Percentiles rank a stretch among this genome's conserved stretches.
Evolutionary conservation across 106 monocot species (phyloP).

Genomic region (Acorus gramineus): DNA sequence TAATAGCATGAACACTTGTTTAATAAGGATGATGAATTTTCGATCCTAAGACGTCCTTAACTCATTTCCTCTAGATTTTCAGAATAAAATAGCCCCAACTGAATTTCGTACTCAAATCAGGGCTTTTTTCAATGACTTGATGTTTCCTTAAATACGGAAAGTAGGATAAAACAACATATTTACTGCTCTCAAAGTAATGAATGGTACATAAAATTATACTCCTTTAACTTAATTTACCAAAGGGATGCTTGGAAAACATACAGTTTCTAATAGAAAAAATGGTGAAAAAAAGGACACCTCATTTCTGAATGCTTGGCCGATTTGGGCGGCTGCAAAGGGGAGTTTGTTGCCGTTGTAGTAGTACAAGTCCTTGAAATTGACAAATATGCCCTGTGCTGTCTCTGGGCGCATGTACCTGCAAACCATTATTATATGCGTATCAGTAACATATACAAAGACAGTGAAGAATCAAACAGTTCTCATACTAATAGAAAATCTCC

Average conservation of each 20-base stretch:
- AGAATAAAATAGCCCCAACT: too few species aligned
- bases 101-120: too few species aligned
- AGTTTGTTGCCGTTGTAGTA: slow-evolving; percentile 93
- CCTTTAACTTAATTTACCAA: background rate
- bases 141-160: too few species aligned
- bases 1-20: too few species aligned
- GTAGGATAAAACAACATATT: too few species aligned
- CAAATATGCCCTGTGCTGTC: slow-evolving; percentile 95
- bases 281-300: slow-evolving; percentile 33
- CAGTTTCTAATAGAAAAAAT: background rate
- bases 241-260: background rate
- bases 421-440: background rate
- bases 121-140: too few species aligned
- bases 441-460: background rate
- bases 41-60: too few species aligned
- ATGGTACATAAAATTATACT: background rate
- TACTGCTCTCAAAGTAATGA: too few species aligned
- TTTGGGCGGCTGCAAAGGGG: slow-evolving; percentile 94
- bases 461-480: too few species aligned
- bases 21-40: too few species aligned
- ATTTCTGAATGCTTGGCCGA: slow-evolving; percentile 93
- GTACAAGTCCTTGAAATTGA: slow-evolving; percentile 93
- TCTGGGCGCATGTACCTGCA: slow-evolving; percentile 94
- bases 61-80: too few species aligned
- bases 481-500: too few species aligned